These are phyloP conservation scores for Nothophaeocryptopus gaeumannii DNA, from an alignment of 2,329 filamentous ascomycete genomes.

Conservation along the genomic window DNA sequence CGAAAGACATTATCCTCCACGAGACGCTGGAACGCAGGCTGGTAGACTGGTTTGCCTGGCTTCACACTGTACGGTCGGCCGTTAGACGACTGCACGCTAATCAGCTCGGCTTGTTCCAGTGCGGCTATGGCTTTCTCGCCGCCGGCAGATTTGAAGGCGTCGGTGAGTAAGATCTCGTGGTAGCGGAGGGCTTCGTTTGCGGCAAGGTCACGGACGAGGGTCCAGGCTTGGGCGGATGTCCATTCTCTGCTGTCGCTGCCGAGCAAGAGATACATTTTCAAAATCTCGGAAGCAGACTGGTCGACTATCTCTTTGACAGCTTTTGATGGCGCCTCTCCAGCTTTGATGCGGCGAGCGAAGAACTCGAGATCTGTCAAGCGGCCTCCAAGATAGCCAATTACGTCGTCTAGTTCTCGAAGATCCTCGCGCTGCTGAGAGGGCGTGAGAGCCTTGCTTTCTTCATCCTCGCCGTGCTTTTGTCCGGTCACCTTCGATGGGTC, in stretches of 20 bases:
- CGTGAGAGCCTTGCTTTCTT: conserved; percentile 42
- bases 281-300: conserved; percentile 82
- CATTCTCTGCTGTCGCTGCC: conserved; percentile 61
- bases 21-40: conserved; percentile 73
- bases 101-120: conserved; percentile 81
- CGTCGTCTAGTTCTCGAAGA: conserved; percentile 71
- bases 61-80: conserved; percentile 76
- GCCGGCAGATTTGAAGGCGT: conserved; percentile 64
- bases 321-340: conserved; percentile 75
- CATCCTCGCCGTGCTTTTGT: conserved; percentile 38
- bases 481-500: conserved; percentile 30
- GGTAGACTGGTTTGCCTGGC: conserved; percentile 82
- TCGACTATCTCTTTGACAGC: conserved; percentile 87
- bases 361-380: conserved; percentile 95
- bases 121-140: conserved; percentile 75
- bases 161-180: conserved; percentile 77
- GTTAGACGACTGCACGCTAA: conserved; percentile 68
- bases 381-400: conserved; percentile 79
- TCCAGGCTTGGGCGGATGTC: conserved; percentile 86
- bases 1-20: conserved; percentile 69
- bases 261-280: conserved; percentile 83
- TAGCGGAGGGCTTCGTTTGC: conserved; percentile 69
- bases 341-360: conserved; percentile 82
- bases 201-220: conserved; percentile 75
- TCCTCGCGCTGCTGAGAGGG: conserved; percentile 53